Base-by-base conservation (phyloP, 2,329 filamentous ascomycete species). In the Colletotrichum endophyticum region DNA sequence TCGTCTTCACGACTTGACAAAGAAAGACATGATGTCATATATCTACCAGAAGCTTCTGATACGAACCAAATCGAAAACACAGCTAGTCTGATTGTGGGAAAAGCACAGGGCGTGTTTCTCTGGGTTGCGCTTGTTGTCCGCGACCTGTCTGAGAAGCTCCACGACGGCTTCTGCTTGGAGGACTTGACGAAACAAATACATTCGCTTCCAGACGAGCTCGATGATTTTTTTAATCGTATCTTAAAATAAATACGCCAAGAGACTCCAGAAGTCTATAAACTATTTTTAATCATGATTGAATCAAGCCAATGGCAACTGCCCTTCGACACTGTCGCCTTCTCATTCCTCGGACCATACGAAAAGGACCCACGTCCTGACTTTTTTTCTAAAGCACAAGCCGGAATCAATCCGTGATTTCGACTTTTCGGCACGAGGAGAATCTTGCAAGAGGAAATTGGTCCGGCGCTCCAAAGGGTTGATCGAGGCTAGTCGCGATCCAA, bases 251-350 rank as follows among this genome's bases (percentile, higher is more conserved):
- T 32, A 9, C 30, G 30, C 30, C 36, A 11, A 6, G 36, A 44
- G 0, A 44, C 1, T 3, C 16, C 5, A 44, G 19, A 1, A 19
- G 19, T 5, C 39, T 44, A 44, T 3, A 44, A 44, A 44, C 1
- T 9, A 0, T 5, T 44, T 5, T 11, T 19, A 8, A 2, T 44
- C 0, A 44, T n/a, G 39, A 0, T 44, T 3, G 16, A 44, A 44
- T 5, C 39, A 19, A 44, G 8, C 39, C 39, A 6, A 0, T 44
- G 16, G 28, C 2, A 30, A 9, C 11, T 34, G 2, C 11, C 11
- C 32, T 34, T 34, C 32, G 32, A 34, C 32, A 3, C 32, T 34
- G 1, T 34, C 11, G 32, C 32, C 32, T 34, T 34, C 3, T 3
- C 32, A 34, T 34, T 34, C 11, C 11, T 34, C 11, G 32, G 12